Conservation (phyloP, 1,139 yeast genomes). For the Yamadazyma membranifaciens region DNA sequence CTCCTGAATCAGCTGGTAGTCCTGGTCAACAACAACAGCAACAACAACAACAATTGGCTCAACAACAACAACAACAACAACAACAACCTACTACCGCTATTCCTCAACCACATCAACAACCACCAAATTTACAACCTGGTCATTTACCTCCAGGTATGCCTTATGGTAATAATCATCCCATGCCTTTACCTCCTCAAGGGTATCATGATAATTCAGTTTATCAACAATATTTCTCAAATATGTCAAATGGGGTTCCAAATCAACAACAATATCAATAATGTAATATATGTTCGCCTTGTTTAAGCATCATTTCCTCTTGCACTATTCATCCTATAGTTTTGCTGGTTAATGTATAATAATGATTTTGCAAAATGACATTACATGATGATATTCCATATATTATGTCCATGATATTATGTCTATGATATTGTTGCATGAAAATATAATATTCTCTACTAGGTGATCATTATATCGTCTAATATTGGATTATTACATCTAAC, state of each 20-base stretch:
- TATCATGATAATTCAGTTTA: conserved; percentile 44
- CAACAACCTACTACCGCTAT: conserved; percentile 22
- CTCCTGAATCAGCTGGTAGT: conserved; percentile 41
- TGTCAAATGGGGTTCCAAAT: conserved; percentile 48
- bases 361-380: neutral
- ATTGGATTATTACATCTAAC: too few relatives aligned
- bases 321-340: too few relatives aligned
- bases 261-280: conserved; percentile 39
- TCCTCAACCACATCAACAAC: conserved; percentile 22
- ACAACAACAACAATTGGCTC: conserved; percentile 25
- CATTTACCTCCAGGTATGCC: conserved; percentile 49
- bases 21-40: conserved; percentile 30
- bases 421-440: too few relatives aligned
- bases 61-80: conserved; percentile 29
- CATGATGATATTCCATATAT: too few relatives aligned
- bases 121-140: conserved; percentile 44
- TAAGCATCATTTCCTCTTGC: too few relatives aligned
- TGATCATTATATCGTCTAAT: too few relatives aligned
- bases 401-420: too few relatives aligned
- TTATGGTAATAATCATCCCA: conserved; percentile 33
- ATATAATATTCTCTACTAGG: too few relatives aligned
- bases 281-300: conserved; percentile 9
- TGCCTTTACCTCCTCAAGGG: conserved; percentile 32
- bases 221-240: conserved; percentile 59
- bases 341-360: too few relatives aligned